These are phyloP conservation scores for Hygrophoropsis aurantiaca DNA, from an alignment of 768 basidiomycete species.

Conservation along the genomic window DNA sequence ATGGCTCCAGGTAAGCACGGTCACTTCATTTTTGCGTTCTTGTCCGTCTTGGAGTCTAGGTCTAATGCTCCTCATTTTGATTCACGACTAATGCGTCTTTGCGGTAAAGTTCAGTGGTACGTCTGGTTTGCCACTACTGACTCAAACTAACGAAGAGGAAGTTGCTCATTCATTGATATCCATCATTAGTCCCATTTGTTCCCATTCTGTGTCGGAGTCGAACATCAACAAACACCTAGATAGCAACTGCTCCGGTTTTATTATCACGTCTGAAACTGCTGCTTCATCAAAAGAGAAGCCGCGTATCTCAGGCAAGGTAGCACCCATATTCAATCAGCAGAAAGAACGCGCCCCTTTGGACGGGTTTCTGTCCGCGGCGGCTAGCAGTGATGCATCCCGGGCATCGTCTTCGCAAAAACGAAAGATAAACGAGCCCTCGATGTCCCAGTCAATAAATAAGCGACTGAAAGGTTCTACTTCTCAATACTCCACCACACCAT, in stretches of 20 bases:
- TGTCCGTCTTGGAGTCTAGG: too few species aligned
- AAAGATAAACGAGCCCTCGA: constrained; percentile 16
- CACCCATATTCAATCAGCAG: constrained; percentile 41
- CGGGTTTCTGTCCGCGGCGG: constrained; percentile 11
- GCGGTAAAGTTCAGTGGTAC: too few species aligned
- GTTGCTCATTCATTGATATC: too few species aligned
- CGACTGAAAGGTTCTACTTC: constrained; percentile 19
- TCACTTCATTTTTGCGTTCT: too few species aligned
- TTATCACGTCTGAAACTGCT: constrained; percentile 12
- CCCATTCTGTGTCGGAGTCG: constrained; percentile 35
- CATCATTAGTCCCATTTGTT: constrained; percentile 48
- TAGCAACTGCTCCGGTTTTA: constrained; percentile 37
- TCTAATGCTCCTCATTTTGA: too few species aligned
- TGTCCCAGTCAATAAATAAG: constrained; percentile 16
- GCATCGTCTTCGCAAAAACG: constrained; percentile 30
- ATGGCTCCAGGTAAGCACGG: too few species aligned
- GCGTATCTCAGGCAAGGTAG: constrained; percentile 28
- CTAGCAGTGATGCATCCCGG: constrained; percentile 10
- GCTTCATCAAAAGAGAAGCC: constrained; percentile 11
- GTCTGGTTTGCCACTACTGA: too few species aligned
- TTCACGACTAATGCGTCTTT: too few species aligned
- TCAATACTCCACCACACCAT: constrained; percentile 42
- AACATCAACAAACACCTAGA: constrained; percentile 56
- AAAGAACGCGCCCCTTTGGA: constrained; percentile 11
- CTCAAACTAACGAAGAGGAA: too few species aligned